These are phyloP conservation scores for Rhodosporidiobolus sp. DNA, from an alignment of 768 basidiomycete genomes.

Conservation along the genomic window DNA sequence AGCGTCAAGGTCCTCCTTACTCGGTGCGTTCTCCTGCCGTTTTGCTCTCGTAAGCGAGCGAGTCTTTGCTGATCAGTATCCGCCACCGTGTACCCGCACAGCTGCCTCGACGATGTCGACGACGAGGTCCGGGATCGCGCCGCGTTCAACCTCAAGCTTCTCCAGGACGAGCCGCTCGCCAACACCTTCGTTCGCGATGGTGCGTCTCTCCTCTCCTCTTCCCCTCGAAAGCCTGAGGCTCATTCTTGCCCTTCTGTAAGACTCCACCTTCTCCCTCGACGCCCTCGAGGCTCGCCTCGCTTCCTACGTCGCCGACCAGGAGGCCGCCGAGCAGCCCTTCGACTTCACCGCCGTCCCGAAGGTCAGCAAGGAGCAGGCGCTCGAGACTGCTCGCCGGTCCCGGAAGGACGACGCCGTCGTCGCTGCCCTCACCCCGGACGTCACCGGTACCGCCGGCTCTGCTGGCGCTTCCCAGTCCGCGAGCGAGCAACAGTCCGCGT, in stretches of 20 bases:
- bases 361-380: conserved; percentile 87
- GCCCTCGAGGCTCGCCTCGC: conserved; percentile 86
- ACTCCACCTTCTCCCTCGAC: conserved; percentile 87
- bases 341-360: conserved; percentile 83
- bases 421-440: conserved; percentile 55
- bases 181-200: conserved; percentile 90
- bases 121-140: conserved; percentile 98
- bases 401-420: conserved; percentile 54
- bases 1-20: conserved; percentile 83
- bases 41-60: background rate
- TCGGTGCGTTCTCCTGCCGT: conserved; percentile 56
- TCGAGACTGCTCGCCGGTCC: conserved; percentile 73
- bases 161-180: conserved; percentile 74
- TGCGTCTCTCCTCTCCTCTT: conserved; percentile 50
- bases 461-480: conserved; percentile 65
- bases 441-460: conserved; percentile 59
- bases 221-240: background rate
- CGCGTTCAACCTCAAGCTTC: conserved; percentile 82
- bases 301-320: conserved; percentile 83
- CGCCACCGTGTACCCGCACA: too few relatives aligned
- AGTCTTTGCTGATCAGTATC: too few relatives aligned
- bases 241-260: conserved; percentile 52
- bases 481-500: conserved; percentile 82
- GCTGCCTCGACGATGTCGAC: conserved; percentile 95
- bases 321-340: conserved; percentile 69